phyloP scores from a whole-genome alignment of 805 yeast species.

The Tetrapisispora arboricola region DNA sequence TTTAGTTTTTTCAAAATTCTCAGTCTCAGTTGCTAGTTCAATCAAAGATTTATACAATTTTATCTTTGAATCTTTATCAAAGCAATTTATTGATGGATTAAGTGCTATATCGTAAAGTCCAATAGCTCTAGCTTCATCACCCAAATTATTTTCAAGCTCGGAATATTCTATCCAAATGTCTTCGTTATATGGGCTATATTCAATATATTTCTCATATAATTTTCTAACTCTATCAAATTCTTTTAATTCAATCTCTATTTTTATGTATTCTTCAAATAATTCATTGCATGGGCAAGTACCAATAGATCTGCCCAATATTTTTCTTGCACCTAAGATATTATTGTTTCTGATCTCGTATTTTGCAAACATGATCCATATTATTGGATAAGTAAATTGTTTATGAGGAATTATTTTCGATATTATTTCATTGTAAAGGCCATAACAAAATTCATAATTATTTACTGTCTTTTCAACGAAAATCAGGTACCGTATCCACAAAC shows the following conservation, averaged over 20 bases:
- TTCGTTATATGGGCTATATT: constrained; percentile 17
- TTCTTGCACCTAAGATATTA: constrained; percentile 45
- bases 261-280: constrained; percentile 54
- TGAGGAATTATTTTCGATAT: constrained; percentile 44
- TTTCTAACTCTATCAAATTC: constrained; percentile 75
- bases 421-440: constrained; percentile 42
- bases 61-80: constrained; percentile 9
- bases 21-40: constrained; percentile 52
- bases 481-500: constrained; percentile 60
- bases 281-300: constrained; percentile 56
- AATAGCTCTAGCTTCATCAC: constrained; percentile 59
- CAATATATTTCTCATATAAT: constrained; percentile 51
- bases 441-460: constrained; percentile 36
- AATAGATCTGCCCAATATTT: constrained; percentile 58
- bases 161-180: constrained; percentile 55
- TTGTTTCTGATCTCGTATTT: constrained; percentile 64
- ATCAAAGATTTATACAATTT: constrained; percentile 35
- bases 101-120: constrained; percentile 49
- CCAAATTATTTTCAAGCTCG: constrained; percentile 53
- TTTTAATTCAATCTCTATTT: constrained; percentile 53
- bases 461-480: constrained; percentile 45
- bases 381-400: constrained; percentile 51
- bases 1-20: constrained; percentile 48
- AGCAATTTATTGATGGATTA: constrained; percentile 15
- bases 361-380: constrained; percentile 62